Base-by-base conservation (phyloP, 495 filamentous ascomycete genomes). In the Penicillium cataractarum region DNA sequence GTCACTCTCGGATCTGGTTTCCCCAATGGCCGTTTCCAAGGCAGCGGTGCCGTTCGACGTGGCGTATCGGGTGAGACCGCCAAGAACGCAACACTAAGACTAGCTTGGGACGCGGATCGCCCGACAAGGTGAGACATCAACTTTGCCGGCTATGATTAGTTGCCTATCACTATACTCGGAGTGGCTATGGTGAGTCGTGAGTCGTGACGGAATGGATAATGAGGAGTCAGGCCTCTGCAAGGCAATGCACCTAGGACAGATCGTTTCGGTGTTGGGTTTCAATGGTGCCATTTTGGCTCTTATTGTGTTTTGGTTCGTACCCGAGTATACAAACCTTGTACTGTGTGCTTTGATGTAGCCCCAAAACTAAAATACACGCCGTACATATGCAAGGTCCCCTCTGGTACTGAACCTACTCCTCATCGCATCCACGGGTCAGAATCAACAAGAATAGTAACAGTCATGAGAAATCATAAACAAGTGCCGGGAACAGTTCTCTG, bases 61-160 rank as follows among this genome's bases (percentile, higher is more conserved):
- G 51, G 51, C 51, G 51, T n/a, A 35, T 54, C 51, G 55, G 55
- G 24, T 57, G 55, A 57, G 37, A 57, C 55, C 55, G 55, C 55
- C 57, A 32, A 60, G 44, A 46, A 53, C 17, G 27, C 48, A 19
- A 49, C 10, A 19, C 58, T 4, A 54, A 35, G 51, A 35, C 46
- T 50, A 54, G 31, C 31, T 15, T 35, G 10, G 51, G 31, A 22
- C 51, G 29, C 31, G 19, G 51, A 54, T 54, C 42, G 19, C 42
- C 21, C 51, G 51, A 33, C 55, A 29, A 44, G 46, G 55, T 57
- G 55, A 57, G 55, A 57, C 55, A 57, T 57, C 55, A 4, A 31
- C 55, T 44, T 29, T 17, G 35, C 10, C 55, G 6, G 19, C 51
- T 21, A 19, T 52, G 49, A 54, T 54, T 32, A 54, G 29, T 13